These are phyloP conservation scores for Mycena floridula DNA, from an alignment of 768 basidiomycete genomes.

Conservation along the genomic window DNA sequence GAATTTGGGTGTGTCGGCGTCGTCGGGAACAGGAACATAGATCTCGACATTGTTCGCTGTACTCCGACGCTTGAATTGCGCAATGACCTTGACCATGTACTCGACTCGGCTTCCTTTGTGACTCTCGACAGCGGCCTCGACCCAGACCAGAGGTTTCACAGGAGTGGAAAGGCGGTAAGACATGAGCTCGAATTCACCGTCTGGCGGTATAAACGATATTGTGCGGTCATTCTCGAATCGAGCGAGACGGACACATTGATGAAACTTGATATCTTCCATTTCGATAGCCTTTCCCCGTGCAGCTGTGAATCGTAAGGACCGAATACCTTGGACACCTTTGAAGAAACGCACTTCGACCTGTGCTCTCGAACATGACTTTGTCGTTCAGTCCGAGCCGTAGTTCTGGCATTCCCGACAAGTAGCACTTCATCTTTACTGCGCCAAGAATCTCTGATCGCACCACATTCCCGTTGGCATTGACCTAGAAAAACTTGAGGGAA, in stretches of 20 bases:
- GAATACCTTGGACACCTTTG: neutral
- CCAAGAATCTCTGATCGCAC: slow-evolving; percentile 96
- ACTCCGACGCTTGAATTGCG: slow-evolving; percentile 95
- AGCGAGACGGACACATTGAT: slow-evolving; percentile 96
- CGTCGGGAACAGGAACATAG: slow-evolving; percentile 98
- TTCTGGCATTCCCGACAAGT: slow-evolving; percentile 99
- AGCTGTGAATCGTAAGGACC: slow-evolving; percentile 33
- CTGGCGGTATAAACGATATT: slow-evolving; percentile 98
- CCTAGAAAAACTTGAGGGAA: slow-evolving; percentile 38
- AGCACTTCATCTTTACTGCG: slow-evolving; percentile 99
- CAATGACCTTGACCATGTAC: slow-evolving; percentile 93
- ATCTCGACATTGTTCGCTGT: slow-evolving; percentile 99
- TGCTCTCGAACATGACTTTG: slow-evolving; percentile 99
- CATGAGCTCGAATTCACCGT: slow-evolving; percentile 99
- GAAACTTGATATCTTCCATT: slow-evolving; percentile 99
- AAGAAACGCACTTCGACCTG: slow-evolving; percentile 74
- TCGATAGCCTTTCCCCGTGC: slow-evolving; percentile 97
- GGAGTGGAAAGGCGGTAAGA: slow-evolving; percentile 94
- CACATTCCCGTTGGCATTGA: slow-evolving; percentile 95
- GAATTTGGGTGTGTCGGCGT: slow-evolving; percentile 97
- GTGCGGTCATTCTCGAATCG: slow-evolving; percentile 99
- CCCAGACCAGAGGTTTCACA: slow-evolving; percentile 96
- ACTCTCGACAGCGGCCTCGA: slow-evolving; percentile 93
- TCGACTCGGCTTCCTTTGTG: slow-evolving; percentile 91
- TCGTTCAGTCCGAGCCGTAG: slow-evolving; percentile 93